Percentiles rank a stretch among this genome's conserved stretches.
Conservation (phyloP, 371 early-diverging fungal species). For the Zychaea mexicana region DNA sequence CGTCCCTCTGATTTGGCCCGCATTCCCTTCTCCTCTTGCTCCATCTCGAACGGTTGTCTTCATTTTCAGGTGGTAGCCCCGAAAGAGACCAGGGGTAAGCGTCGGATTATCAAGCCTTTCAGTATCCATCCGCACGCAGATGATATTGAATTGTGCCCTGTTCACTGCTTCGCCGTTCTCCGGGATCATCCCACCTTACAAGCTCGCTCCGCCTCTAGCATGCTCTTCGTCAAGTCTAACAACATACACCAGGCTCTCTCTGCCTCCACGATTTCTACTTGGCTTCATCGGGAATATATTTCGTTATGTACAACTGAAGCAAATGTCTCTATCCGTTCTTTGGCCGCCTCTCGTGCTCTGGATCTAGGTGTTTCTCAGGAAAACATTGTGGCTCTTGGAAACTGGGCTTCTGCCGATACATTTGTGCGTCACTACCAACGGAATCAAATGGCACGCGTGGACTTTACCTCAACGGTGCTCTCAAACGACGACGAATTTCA, state of each 20-base stretch:
- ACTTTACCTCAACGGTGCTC: no score
- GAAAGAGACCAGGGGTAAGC: constrained; percentile 9
- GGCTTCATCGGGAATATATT: background rate
- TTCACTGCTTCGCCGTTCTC: background rate
- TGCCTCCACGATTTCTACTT: background rate
- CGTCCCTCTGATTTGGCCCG: constrained; percentile 9
- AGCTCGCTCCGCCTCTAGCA: background rate
- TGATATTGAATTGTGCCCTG: background rate
- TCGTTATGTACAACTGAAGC: background rate
- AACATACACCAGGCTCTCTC: no score
- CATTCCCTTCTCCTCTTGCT: background rate
- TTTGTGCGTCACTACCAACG: background rate
- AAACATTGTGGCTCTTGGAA: constrained; percentile 3
- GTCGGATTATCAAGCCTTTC: background rate
- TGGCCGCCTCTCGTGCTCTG: constrained; percentile 1
- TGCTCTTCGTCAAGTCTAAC: constrained; percentile 9
- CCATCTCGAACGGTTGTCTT: background rate
- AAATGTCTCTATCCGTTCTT: constrained; percentile 1
- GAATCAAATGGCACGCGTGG: no score
- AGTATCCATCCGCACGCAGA: background rate
- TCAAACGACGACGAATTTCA: no score
- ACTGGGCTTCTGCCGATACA: constrained; percentile 1
- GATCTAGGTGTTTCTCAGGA: background rate
- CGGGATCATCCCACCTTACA: background rate
- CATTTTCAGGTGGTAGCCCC: constrained; percentile 50